Conservation (phyloP, 768 basidiomycete species). For the Mycena leptocephala region DNA sequence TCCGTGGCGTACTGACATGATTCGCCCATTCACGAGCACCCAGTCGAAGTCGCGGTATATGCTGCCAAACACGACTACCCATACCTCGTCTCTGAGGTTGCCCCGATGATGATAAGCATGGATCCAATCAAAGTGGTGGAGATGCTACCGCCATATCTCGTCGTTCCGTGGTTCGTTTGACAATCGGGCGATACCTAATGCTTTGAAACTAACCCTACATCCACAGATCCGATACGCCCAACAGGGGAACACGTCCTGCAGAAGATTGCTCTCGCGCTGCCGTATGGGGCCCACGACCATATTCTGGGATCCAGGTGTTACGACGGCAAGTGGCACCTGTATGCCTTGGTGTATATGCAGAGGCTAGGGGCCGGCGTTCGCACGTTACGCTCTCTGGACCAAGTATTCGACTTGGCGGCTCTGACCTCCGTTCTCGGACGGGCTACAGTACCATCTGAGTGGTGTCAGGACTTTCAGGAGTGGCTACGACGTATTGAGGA, state of each 20-base stretch:
- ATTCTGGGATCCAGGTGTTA: background rate
- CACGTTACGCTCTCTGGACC: background rate
- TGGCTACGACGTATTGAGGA: background rate
- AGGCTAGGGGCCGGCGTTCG: background rate
- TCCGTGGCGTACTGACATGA: background rate
- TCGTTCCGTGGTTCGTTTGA: background rate
- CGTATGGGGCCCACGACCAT: background rate
- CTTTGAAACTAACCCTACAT: too few species aligned
- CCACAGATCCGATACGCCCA: background rate
- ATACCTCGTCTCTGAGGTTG: constrained; percentile 16
- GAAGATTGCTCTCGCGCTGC: background rate
- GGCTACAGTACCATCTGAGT: background rate
- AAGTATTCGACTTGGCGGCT: background rate
- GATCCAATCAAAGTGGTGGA: background rate
- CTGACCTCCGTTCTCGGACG: background rate
- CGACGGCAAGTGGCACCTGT: background rate
- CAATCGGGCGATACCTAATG: background rate
- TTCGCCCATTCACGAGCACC: constrained; percentile 9
- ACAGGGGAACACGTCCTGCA: background rate
- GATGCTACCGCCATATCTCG: background rate
- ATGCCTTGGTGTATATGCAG: background rate
- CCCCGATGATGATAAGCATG: constrained; percentile 22
- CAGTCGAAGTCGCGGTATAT: constrained; percentile 10
- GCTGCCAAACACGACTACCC: constrained; percentile 27
- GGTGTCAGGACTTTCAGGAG: background rate